Percentiles rank a stretch among this genome's conserved stretches.
phyloP scores from a whole-genome alignment of 257 asterid genomes.

The Jaltomata sinuosa region DNA sequence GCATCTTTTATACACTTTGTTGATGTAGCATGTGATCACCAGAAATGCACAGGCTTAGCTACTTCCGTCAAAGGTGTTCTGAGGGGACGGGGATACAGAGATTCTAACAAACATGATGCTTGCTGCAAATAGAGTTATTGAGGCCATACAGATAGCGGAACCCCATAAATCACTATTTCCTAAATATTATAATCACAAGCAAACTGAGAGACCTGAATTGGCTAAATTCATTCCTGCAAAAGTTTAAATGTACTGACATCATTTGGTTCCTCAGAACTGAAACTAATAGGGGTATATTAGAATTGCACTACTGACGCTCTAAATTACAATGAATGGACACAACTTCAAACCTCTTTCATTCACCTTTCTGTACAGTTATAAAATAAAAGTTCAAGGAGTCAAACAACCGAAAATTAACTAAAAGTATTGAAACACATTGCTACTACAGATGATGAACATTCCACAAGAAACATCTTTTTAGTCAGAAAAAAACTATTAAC shows the following conservation, averaged over 20 bases:
- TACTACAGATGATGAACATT: background rate
- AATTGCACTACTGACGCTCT: background rate
- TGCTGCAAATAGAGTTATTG: background rate
- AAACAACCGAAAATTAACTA: background rate
- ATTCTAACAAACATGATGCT: background rate
- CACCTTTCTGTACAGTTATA: background rate
- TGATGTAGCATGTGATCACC: background rate
- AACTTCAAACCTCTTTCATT: background rate
- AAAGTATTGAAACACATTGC: background rate
- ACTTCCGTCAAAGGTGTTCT: background rate
- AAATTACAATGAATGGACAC: background rate
- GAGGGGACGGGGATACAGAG: background rate
- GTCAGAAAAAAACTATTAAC: background rate
- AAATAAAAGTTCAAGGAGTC: background rate
- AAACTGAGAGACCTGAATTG: background rate
- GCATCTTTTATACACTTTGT: background rate
- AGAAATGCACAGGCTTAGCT: background rate
- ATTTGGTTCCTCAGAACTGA: background rate
- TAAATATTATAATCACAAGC: background rate
- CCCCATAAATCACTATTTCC: background rate
- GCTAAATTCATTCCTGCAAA: background rate
- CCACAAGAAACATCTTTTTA: background rate
- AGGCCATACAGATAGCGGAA: background rate
- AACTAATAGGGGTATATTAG: no score
- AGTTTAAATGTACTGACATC: background rate